Evolutionary conservation across 2,329 filamentous ascomycete genomes (phyloP), one percentile per base, ranked within the genome.

Genomic region (Phaeoacremonium minimum): DNA sequence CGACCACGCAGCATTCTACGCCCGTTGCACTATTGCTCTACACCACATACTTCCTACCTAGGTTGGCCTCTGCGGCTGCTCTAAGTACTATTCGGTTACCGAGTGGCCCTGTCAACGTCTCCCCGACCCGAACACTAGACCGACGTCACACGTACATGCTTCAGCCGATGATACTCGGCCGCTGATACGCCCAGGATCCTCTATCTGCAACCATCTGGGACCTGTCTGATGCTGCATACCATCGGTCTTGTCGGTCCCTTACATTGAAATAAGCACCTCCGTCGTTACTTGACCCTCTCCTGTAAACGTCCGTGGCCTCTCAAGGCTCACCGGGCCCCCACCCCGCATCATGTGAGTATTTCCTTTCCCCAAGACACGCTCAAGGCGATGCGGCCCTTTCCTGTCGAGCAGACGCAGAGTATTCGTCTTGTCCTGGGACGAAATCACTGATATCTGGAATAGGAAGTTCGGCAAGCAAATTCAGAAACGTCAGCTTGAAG

Each of bases 401-500:
- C 15, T 13, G n/a, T 19, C 15, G 17, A 16, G 15, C 19, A 12
- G 22, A n/a, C n/a, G n/a, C n/a, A n/a, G n/a, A n/a, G n/a, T n/a
- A n/a, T n/a, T n/a, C n/a, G n/a, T n/a, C n/a, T n/a, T n/a, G n/a
- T n/a, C n/a, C n/a, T n/a, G n/a, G n/a, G n/a, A n/a, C n/a, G n/a
- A n/a, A n/a, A n/a, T n/a, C n/a, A n/a, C n/a, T n/a, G n/a, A n/a
- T n/a, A n/a, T n/a, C n/a, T n/a, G n/a, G n/a, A 45, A 35, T 55
- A 98, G 91, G 93, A 98, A 98, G 79, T 98, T 98, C 72, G 93
- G 93, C 64, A 98, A 98, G 74, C 88, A 96, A 62, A 95, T 98
- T 50, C 93, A 97, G 73, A 95, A 95, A 73, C 85, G 90, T 61
- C 93, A 98, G 76, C 87, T 98, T 56, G 93, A 98, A 63, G 90